Evolutionary conservation across 2,329 filamentous ascomycete genomes (phyloP), one percentile per base, ranked within the genome.

Genomic region (Xylaria multiplex): DNA sequence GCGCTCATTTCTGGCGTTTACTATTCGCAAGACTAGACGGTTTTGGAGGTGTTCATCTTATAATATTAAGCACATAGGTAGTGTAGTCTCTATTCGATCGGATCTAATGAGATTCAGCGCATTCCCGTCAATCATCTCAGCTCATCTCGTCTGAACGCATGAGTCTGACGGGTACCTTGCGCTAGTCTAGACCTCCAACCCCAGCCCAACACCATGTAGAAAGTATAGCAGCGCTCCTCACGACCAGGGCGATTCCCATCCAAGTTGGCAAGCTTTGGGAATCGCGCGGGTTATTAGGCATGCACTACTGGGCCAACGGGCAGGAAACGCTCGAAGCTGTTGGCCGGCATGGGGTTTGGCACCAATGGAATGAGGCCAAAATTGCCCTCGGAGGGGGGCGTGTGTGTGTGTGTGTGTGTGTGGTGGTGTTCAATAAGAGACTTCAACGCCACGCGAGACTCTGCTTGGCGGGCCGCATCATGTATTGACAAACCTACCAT

Each of bases 401-500:
- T n/a, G n/a, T n/a, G n/a, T n/a, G n/a, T n/a, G n/a, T n/a, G n/a
- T n/a, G n/a, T n/a, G n/a, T n/a, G n/a, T n/a, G n/a, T n/a, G 27
- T 2, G 2, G 27, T 27, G 27, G 27, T 27, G 27, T 27, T 27
- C 5, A 27, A 27, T 2, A 27, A 27, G 5, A 27, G 27, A 27
- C 27, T 27, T 27, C 27, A 27, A 40, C 35, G 50, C 50, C 59
- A 62, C 52, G 59, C 50, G 50, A 55, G 30, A 37, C 48, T 14
- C 46, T 42, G 32, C 59, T 46, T 32, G 35, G 30, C 14, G 50
- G 32, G 40, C 22, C 32, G 45, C 59, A 55, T 55, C 43, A 55
- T 56, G 50, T 43, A 61, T 48, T 16, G 50, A 40, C 22, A 42
- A 62, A 62, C 50, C 43, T 46, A 54, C 50, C 48, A 30, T 43